phyloP scores from a whole-genome alignment of 495 filamentous ascomycete species.

The Talaromyces liani region DNA sequence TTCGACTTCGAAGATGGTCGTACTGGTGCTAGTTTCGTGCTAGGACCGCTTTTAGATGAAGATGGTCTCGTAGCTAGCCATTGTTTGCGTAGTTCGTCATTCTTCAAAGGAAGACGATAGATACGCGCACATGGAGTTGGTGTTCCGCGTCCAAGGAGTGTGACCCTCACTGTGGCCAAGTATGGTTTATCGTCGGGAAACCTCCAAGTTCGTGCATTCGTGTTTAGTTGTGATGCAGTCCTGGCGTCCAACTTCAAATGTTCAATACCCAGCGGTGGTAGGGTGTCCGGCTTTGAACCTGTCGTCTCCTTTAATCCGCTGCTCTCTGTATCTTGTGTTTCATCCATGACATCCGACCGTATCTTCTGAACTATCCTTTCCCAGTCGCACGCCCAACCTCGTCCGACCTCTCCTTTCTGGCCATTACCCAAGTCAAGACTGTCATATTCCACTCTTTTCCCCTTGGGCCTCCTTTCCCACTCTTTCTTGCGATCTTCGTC shows the following conservation, averaged over 20 bases:
- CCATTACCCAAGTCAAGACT: constrained; percentile 67
- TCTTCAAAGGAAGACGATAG: constrained; percentile 56
- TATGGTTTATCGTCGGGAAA: constrained; percentile 20
- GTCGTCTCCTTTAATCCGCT: constrained; percentile 8
- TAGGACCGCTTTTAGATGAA: not conserved
- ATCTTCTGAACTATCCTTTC: constrained; percentile 47
- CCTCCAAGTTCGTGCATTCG: constrained; percentile 16
- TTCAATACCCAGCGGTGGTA: constrained; percentile 26
- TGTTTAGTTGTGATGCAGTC: constrained; percentile 15
- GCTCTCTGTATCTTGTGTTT: constrained; percentile 9
- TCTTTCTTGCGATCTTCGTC: constrained; percentile 49
- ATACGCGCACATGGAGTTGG: constrained; percentile 58
- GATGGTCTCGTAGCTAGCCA: constrained; percentile 34
- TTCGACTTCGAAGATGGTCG: constrained; percentile 8
- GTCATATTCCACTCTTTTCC: constrained; percentile 69
- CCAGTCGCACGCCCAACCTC: constrained; percentile 86
- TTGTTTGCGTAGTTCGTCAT: constrained; percentile 38
- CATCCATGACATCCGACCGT: constrained; percentile 3
- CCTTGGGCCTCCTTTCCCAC: constrained; percentile 78
- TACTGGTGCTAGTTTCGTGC: constrained; percentile 11
- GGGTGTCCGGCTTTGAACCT: not conserved
- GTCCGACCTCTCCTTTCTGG: constrained; percentile 75
- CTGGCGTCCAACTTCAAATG: constrained; percentile 16
- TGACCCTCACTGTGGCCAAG: constrained; percentile 53
- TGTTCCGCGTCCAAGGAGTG: constrained; percentile 50